Evolutionary conservation across 2,329 filamentous ascomycete species (phyloP).

Genomic region (Zelopaecilomyces penicillatus): DNA sequence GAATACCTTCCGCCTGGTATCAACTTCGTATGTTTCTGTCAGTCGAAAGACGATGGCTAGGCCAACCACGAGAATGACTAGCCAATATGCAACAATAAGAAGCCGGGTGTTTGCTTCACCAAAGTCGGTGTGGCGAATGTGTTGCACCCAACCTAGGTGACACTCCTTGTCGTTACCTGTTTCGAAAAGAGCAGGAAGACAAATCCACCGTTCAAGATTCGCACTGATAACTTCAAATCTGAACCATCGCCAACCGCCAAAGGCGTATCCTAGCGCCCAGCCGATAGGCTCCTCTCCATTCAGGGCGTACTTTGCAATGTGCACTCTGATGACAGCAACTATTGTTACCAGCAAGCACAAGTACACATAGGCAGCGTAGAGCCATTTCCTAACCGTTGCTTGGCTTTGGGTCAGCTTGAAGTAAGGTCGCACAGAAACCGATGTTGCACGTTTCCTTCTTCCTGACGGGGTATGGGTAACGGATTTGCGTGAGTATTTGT

Average conservation of each 20-base stretch:
- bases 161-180: constrained; percentile 29
- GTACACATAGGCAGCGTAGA: constrained; percentile 78
- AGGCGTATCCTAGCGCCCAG: constrained; percentile 84
- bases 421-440: constrained; percentile 61
- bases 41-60: constrained; percentile 67
- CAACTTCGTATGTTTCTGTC: constrained; percentile 74
- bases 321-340: constrained; percentile 60
- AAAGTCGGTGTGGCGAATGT: constrained; percentile 54
- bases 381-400: constrained; percentile 68
- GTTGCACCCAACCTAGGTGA: constrained; percentile 52
- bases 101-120: constrained; percentile 79
- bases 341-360: constrained; percentile 55
- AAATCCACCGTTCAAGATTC: constrained; percentile 67
- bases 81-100: constrained; percentile 65
- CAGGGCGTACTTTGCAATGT: constrained; percentile 61
- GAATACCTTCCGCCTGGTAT: constrained; percentile 93
- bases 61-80: constrained; percentile 59
- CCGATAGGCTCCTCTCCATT: constrained; percentile 72
- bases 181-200: constrained; percentile 46
- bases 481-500: constrained; percentile 26
- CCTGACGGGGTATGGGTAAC: constrained; percentile 53
- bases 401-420: constrained; percentile 73
- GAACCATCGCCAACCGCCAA: constrained; percentile 68
- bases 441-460: constrained; percentile 56
- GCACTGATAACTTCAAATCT: constrained; percentile 61